Conservation (phyloP, 495 filamentous ascomycete genomes). For the Penicillium diatomitis region DNA sequence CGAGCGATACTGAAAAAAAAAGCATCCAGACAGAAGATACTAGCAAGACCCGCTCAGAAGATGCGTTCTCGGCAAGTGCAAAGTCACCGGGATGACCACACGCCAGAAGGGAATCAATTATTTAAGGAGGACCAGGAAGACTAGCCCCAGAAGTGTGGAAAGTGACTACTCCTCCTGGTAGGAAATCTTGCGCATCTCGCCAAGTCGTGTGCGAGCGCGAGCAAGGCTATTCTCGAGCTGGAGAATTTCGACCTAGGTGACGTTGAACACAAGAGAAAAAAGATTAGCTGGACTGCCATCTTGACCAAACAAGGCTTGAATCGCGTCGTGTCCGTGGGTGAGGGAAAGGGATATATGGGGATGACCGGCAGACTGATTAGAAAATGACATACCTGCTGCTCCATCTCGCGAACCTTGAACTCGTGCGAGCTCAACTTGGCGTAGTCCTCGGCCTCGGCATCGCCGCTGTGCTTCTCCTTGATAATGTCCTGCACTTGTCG, state of each 20-base stretch:
- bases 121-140: no score
- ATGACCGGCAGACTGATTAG: no score
- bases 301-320: no score
- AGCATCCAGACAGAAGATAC: no score
- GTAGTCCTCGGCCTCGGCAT: slow-evolving; percentile 74
- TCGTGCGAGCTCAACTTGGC: slow-evolving; percentile 78
- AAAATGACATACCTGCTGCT: slow-evolving; percentile 76
- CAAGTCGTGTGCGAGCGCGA: slow-evolving; percentile 73
- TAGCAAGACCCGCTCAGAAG: no score
- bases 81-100: no score
- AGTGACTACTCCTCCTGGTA: slow-evolving; percentile 71
- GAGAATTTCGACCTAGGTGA: slow-evolving; percentile 79
- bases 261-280: neutral
- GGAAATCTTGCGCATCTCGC: slow-evolving; percentile 98
- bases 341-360: no score
- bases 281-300: no score
- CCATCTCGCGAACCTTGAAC: slow-evolving; percentile 98
- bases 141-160: neutral
- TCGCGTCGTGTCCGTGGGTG: no score
- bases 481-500: slow-evolving; percentile 94
- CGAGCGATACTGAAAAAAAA: no score
- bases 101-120: no score
- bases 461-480: slow-evolving; percentile 68
- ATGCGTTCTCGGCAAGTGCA: no score
- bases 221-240: slow-evolving; percentile 84